Evolutionary conservation across 306 rosid species (phyloP), one percentile per base, ranked within the genome.

Genomic region (Casuarina glauca): DNA sequence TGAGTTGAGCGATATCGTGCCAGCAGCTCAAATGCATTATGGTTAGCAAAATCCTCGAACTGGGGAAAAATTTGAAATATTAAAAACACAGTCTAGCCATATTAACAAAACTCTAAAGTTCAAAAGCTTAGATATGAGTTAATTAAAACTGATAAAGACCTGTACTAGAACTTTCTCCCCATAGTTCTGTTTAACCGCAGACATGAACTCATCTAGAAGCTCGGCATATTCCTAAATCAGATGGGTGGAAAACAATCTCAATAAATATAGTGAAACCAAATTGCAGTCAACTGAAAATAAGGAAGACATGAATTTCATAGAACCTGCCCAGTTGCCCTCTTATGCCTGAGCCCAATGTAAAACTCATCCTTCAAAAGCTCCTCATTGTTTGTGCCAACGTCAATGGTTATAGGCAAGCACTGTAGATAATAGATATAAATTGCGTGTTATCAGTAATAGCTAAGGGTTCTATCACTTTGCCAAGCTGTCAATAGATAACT

Each of bases 311-410:
- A 19, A 73, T 15, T 78, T 43, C 68, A 46, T 41, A 72, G 72
- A 32, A 94, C 98, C 98, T 95, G 82, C 81, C 98, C 97, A 36
- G 97, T 92, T 68, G 97, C 93, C 41, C 98, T 83, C 83, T 84
- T 92, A 9, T 93, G 97, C 83, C 57, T 84, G 55, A 93, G 93
- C 32, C 98, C 98, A 71, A 85, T 95, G 91, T 95, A 95, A 46
- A 87, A 93, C 82, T 95, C 98, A 44, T 95, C 97, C 3, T 95
- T 91, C 88, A 95, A 75, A 85, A 93, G 79, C 76, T 84, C 79
- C 88, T 93, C 89, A n/a, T 93, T 95, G 89, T 95, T 95, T 76
- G 98, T 95, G 71, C 98, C 98, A 67, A 95, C 98, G 73, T 95
- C 97, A 78, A 95, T 91, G 76, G 98, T 91, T 62, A 95, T 83